Percentiles rank a stretch among this genome's conserved stretches.
These are phyloP conservation scores for Penicillium salamii DNA, from an alignment of 495 filamentous ascomycete genomes.

Conservation along the genomic window DNA sequence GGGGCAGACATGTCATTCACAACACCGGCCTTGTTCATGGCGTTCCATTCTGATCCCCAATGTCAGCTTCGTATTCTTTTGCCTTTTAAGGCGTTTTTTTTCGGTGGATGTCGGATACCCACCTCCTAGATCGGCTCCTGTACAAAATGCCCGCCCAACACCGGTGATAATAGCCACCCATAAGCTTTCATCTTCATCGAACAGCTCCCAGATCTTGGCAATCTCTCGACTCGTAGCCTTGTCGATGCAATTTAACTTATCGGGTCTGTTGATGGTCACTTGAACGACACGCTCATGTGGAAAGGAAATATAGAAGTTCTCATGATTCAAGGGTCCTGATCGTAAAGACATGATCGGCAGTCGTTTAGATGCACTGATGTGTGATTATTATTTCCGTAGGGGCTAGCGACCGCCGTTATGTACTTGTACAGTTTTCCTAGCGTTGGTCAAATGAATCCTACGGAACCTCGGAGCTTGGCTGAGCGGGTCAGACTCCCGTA, in stretches of 20 bases:
- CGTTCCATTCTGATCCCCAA: constrained; percentile 37
- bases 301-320: constrained; percentile 37
- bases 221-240: constrained; percentile 47
- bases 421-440: neutral
- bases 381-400: too few species aligned
- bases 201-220: constrained; percentile 46
- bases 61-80: neutral
- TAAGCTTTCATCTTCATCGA: constrained; percentile 50
- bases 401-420: neutral
- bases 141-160: constrained; percentile 53
- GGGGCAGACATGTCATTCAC: constrained; percentile 44
- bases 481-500: too few species aligned
- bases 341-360: constrained; percentile 22
- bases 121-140: constrained; percentile 54
- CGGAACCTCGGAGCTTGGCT: constrained; percentile 4
- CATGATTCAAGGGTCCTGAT: constrained; percentile 14
- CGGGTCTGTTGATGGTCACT: constrained; percentile 43
- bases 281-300: constrained; percentile 40
- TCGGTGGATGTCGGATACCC: neutral
- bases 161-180: constrained; percentile 56
- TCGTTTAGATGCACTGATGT: neutral
- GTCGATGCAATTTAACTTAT: constrained; percentile 49
- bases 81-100: neutral
- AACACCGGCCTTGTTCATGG: constrained; percentile 31
- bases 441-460: neutral